Conservation (phyloP, 2,329 filamentous ascomycete species). For the Daldinia sp. region DNA sequence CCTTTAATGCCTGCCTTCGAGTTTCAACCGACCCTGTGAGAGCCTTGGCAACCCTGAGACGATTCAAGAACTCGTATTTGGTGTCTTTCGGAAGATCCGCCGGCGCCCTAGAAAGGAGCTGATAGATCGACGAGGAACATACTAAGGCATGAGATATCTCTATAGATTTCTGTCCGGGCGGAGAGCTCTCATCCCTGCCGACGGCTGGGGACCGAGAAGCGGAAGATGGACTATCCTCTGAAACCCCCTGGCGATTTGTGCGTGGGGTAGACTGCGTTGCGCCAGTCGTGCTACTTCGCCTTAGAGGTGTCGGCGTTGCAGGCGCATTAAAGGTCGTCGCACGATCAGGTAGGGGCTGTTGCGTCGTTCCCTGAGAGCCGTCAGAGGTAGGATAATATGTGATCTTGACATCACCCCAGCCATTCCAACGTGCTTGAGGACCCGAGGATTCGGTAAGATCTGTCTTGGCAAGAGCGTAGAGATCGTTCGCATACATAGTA, state of each 20-base stretch:
- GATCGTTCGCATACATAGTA: conserved; percentile 80
- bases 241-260: conserved; percentile 48
- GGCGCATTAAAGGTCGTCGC: conserved; percentile 58
- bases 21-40: conserved; percentile 70
- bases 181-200: conserved; percentile 52
- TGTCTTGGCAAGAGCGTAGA: conserved; percentile 76
- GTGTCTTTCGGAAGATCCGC: conserved; percentile 74
- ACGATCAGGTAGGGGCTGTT: conserved; percentile 45
- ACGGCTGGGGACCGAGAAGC: conserved; percentile 50
- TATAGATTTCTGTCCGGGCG: conserved; percentile 64
- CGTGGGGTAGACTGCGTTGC: conserved; percentile 51
- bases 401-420: conserved; percentile 82
- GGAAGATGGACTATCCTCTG: conserved; percentile 58
- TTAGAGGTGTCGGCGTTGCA: conserved; percentile 77
- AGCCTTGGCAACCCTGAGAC: conserved; percentile 83
- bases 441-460: conserved; percentile 50
- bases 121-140: conserved; percentile 60
- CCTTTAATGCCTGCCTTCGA: conserved; percentile 78
- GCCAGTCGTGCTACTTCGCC: conserved; percentile 69
- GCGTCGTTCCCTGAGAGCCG: conserved; percentile 44
- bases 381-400: conserved; percentile 73
- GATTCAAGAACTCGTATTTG: conserved; percentile 86
- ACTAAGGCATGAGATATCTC: conserved; percentile 70
- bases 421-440: conserved; percentile 64
- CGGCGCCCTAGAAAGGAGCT: conserved; percentile 64